Conservation (phyloP, 2,329 filamentous ascomycete species). For the Fusarium nelsonii region DNA sequence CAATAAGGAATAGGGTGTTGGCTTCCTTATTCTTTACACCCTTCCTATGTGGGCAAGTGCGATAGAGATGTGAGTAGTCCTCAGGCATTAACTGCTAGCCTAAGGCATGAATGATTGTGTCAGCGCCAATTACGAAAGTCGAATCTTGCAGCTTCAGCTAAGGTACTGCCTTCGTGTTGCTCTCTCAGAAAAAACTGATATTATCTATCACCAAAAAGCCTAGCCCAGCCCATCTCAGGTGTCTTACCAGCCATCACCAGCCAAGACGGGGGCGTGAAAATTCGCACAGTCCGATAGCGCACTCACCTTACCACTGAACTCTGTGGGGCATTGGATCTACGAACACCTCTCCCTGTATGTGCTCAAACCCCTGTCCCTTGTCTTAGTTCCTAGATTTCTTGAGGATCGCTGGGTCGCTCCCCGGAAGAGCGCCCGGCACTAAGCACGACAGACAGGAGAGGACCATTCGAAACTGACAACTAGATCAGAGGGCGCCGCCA, state of each 20-base stretch:
- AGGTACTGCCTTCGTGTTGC: not conserved
- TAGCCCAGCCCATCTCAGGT: slow-evolving; percentile 26
- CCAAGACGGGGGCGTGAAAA: slow-evolving; percentile 12
- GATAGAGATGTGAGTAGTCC: not conserved
- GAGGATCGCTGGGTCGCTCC: slow-evolving; percentile 35
- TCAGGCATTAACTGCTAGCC: not conserved
- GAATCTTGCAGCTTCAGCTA: not conserved
- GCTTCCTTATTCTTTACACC: no score
- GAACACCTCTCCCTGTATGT: slow-evolving; percentile 16
- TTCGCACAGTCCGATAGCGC: not conserved
- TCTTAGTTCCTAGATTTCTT: slow-evolving; percentile 34
- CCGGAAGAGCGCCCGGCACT: slow-evolving; percentile 42
- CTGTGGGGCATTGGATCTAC: slow-evolving; percentile 22
- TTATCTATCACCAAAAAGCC: slow-evolving; percentile 23
- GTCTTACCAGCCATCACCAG: slow-evolving; percentile 34
- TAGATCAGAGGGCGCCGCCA: not conserved
- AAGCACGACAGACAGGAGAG: not conserved
- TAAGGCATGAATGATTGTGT: not conserved
- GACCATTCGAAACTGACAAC: slow-evolving; percentile 10
- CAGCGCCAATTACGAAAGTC: not conserved
- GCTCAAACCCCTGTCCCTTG: slow-evolving; percentile 6
- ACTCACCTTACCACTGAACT: not conserved
- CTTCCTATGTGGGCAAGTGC: not conserved
- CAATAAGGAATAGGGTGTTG: no score
- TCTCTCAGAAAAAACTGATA: slow-evolving; percentile 21